Base-by-base conservation (phyloP, 805 yeast genomes). In the Ogataea methanolica region DNA sequence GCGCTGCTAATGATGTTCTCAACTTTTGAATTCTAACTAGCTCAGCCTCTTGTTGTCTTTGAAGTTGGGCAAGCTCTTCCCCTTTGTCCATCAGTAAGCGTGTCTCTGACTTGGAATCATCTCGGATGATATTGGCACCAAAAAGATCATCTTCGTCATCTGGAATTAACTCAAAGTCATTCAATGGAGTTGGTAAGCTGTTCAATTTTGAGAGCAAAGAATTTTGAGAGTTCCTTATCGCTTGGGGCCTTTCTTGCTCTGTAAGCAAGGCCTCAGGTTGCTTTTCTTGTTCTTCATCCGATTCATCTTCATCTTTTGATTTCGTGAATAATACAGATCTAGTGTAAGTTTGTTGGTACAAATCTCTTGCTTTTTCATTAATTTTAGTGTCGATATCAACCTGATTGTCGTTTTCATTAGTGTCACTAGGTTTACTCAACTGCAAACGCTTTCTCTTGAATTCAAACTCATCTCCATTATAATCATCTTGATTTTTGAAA, bases 121-220 rank as follows among this genome's bases (percentile, higher is more conserved):
- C 26, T 6, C 5, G 40, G 3, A 47, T 58, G 8, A 1, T 3
- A 23, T 15, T 39, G 22, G 23, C 4, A 9, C 47, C 60, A 4
- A 46, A 59, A 12, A 39, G 43, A 1, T 60, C 63, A 14, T 58
- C 66, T 3, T 66, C 71, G 5, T 66, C 71, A 4, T 64, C 50
- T 1, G 62, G 54, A 8, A 76, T 61, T 47, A 39, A 9, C 11
- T 76, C 79, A 51, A 72, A 76, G 43, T 76, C 78, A 50, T 77
- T 75, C 40, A 50, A 34, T 2, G 64, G 62, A 19, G 47, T 51
- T 1, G 61, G 57, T 14, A 57, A 37, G 46, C 48, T 37, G 16
- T 17, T 52, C 42, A 46, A 34, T 11, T 36, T 39, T 14, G 19
- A 14, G 16, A 16, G n/a, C 51, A 41, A 23, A n/a, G 31, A 26